Percentiles rank a stretch among this genome's conserved stretches.
These are phyloP conservation scores for Nicotiana knightiana DNA, from an alignment of 257 asterid genomes.

Conservation along the genomic window DNA sequence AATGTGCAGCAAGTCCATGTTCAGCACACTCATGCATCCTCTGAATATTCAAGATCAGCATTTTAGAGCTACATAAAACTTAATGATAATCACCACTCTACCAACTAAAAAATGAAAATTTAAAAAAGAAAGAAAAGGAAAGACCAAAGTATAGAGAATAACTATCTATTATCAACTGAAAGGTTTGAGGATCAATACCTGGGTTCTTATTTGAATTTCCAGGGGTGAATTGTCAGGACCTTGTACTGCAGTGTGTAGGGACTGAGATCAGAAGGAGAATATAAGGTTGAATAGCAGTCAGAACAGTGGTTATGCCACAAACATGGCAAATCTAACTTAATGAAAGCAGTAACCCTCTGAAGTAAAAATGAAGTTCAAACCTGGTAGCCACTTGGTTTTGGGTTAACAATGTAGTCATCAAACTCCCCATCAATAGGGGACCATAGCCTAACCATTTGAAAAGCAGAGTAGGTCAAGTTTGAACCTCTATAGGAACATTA, in stretches of 20 bases:
- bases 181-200: conserved; percentile 33
- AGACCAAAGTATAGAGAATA: background rate
- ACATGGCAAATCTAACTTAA: background rate
- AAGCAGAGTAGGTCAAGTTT: conserved; percentile 10
- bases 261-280: conserved; percentile 41
- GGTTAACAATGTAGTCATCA: conserved; percentile 91
- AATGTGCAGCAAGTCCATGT: conserved; percentile 97
- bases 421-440: conserved; percentile 91
- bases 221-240: conserved; percentile 87
- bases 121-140: background rate
- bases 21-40: conserved; percentile 98
- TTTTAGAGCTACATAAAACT: conserved; percentile 5
- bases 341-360: background rate
- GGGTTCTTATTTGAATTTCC: conserved; percentile 97
- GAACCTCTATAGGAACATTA: conserved; percentile 6
- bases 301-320: conserved; percentile 10
- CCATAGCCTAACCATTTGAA: conserved; percentile 59
- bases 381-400: conserved; percentile 99
- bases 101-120: background rate
- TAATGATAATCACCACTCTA: background rate
- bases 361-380: conserved; percentile 25
- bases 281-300: conserved; percentile 25
- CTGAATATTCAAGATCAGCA: conserved; percentile 25
- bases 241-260: conserved; percentile 91
- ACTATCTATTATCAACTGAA: background rate